These are phyloP conservation scores for Kodamaea kakaduensis DNA, from an alignment of 805 yeast genomes.

Conservation along the genomic window DNA sequence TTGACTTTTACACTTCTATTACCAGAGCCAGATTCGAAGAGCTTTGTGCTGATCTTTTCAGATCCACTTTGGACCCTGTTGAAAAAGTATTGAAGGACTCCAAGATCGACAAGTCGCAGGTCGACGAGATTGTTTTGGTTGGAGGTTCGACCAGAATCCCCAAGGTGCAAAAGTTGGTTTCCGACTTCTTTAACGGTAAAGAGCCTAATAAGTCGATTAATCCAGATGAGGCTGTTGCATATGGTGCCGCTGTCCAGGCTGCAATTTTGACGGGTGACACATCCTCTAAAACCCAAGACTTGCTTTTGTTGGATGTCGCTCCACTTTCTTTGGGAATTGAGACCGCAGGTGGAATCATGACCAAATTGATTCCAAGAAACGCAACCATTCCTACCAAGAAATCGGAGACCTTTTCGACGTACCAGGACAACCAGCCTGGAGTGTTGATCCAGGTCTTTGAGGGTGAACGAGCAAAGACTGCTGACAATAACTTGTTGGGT, in stretches of 20 bases:
- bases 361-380: slow-evolving; percentile 90
- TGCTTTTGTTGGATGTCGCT: slow-evolving; percentile 81
- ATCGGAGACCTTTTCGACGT: slow-evolving; percentile 92
- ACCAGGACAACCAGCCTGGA: slow-evolving; percentile 94
- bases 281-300: slow-evolving; percentile 42
- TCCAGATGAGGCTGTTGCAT: slow-evolving; percentile 99
- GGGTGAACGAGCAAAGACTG: slow-evolving; percentile 94
- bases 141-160: slow-evolving; percentile 99
- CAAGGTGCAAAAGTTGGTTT: slow-evolving; percentile 91
- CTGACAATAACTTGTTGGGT: slow-evolving; percentile 87
- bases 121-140: slow-evolving; percentile 92
- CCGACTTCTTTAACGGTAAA: slow-evolving; percentile 88
- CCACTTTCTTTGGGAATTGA: slow-evolving; percentile 95
- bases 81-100: slow-evolving; percentile 94
- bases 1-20: slow-evolving; percentile 90
- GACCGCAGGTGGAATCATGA: slow-evolving; percentile 97
- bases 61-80: slow-evolving; percentile 92
- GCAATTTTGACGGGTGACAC: slow-evolving; percentile 92
- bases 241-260: slow-evolving; percentile 99
- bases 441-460: slow-evolving; percentile 91
- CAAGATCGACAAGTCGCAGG: slow-evolving; percentile 77
- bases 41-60: slow-evolving; percentile 86
- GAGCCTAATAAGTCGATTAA: slow-evolving; percentile 96
- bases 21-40: slow-evolving; percentile 99
- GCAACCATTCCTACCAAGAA: slow-evolving; percentile 94